Percentiles rank a stretch among this genome's conserved stretches.
These are phyloP conservation scores for Aegle marmelos DNA, from an alignment of 345 rosid species.

Conservation along the genomic window DNA sequence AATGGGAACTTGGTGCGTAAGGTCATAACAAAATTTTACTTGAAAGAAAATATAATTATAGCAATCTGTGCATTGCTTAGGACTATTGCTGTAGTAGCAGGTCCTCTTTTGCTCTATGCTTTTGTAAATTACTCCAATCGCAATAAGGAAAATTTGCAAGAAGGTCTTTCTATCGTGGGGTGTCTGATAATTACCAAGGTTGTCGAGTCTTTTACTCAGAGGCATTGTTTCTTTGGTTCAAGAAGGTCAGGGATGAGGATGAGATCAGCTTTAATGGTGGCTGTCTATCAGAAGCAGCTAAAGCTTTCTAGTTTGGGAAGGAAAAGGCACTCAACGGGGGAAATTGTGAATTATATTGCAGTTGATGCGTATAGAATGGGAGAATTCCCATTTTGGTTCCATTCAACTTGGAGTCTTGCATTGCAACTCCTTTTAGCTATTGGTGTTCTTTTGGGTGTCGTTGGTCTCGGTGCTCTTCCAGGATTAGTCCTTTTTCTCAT, in stretches of 20 bases:
- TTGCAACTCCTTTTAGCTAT: conserved; percentile 57
- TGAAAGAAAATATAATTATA: conserved; percentile 48
- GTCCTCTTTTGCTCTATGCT: conserved; percentile 62
- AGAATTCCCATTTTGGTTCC: conserved; percentile 81
- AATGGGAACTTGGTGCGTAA: conserved; percentile 43
- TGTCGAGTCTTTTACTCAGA: conserved; percentile 69
- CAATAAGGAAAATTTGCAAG: conserved; percentile 28
- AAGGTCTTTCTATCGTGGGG: conserved; percentile 53
- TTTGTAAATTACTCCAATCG: conserved; percentile 55
- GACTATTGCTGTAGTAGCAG: conserved; percentile 43
- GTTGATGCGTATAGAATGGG: conserved; percentile 89
- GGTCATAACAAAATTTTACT: conserved; percentile 46
- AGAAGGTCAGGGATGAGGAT: conserved; percentile 77
- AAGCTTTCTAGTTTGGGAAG: conserved; percentile 67
- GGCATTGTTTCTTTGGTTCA: conserved; percentile 64
- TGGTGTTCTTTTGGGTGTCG: conserved; percentile 48
- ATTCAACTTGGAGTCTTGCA: conserved; percentile 47
- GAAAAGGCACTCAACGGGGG: conserved; percentile 67
- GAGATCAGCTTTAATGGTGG: conserved; percentile 76
- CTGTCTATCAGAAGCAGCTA: conserved; percentile 66
- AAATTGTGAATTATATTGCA: conserved; percentile 70
- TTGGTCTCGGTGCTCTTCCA: conserved; percentile 66
- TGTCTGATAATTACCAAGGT: conserved; percentile 46
- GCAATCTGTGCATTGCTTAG: conserved; percentile 48
- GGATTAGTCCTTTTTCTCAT: conserved; percentile 54